These are phyloP conservation scores for Santalum album DNA, from an alignment of 164 flowering plant species.

Conservation along the genomic window DNA sequence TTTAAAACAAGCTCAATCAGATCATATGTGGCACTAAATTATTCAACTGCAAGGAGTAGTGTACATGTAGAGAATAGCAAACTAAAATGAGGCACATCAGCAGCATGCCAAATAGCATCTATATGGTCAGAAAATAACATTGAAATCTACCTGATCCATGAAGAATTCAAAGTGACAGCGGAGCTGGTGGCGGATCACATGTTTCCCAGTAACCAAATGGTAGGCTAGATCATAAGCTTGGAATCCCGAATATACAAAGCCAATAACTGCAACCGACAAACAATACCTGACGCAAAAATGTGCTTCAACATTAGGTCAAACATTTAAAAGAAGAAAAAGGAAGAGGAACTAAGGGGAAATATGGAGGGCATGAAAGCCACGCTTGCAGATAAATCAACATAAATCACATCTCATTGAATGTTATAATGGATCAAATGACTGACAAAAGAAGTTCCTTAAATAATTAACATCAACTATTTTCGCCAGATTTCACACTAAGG, in stretches of 20 bases:
- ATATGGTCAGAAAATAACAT: neutral
- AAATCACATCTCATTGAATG: neutral
- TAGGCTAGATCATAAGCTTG: constrained; percentile 60
- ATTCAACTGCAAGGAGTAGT: no score
- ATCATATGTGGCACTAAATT: no score
- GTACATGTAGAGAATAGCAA: no score
- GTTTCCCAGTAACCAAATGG: constrained; percentile 37
- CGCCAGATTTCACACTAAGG: no score
- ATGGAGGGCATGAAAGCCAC: neutral
- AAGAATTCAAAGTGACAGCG: constrained; percentile 54
- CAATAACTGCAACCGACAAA: constrained; percentile 53
- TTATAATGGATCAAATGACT: no score
- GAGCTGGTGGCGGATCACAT: constrained; percentile 36
- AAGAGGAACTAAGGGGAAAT: neutral
- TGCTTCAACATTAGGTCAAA: neutral
- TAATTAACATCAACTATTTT: no score
- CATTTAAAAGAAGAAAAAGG: neutral
- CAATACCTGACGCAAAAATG: constrained; percentile 58
- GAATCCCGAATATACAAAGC: constrained; percentile 72
- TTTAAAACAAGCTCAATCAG: no score
- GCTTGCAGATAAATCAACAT: neutral
- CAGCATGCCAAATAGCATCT: neutral
- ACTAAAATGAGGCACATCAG: neutral
- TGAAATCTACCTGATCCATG: constrained; percentile 83
- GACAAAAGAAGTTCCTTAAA: no score